phyloP scores from a whole-genome alignment of 177 flowering plant species.

The Vitis hybrid region DNA sequence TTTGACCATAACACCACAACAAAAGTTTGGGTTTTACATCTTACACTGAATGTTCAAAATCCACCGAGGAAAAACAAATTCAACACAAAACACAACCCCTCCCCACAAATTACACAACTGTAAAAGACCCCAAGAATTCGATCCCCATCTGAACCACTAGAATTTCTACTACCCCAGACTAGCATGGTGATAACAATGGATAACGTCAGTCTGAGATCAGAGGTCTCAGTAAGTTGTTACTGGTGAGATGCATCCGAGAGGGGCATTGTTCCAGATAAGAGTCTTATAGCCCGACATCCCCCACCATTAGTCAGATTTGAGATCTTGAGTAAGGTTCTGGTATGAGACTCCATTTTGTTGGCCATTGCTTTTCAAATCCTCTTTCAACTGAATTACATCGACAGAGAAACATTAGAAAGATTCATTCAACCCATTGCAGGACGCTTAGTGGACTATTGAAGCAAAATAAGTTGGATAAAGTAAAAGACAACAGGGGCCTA shows the following conservation, averaged over 20 bases:
- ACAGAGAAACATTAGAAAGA: not conserved
- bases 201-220: conserved; percentile 4
- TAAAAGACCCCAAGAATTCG: not conserved
- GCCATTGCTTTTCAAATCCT: conserved; percentile 18
- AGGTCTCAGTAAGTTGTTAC: conserved; percentile 6
- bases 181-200: not conserved
- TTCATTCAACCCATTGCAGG: not conserved
- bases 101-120: conserved; percentile 1
- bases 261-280: not conserved
- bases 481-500: not conserved
- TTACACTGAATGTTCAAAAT: too few species aligned
- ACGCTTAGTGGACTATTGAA: not conserved
- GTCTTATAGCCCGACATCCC: not conserved
- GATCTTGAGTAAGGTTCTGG: conserved; percentile 15
- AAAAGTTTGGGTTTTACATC: too few species aligned
- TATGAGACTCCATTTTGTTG: conserved; percentile 31
- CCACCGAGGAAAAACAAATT: too few species aligned
- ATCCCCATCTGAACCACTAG: conserved; percentile 8
- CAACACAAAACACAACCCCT: not conserved
- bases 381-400: conserved; percentile 36
- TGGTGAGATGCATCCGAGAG: conserved; percentile 9
- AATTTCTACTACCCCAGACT: not conserved
- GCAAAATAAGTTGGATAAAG: not conserved
- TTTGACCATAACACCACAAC: too few species aligned
- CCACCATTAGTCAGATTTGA: conserved; percentile 35